These are phyloP conservation scores for Colletotrichum sp. DNA, from an alignment of 2,329 filamentous ascomycete species.

Conservation along the genomic window DNA sequence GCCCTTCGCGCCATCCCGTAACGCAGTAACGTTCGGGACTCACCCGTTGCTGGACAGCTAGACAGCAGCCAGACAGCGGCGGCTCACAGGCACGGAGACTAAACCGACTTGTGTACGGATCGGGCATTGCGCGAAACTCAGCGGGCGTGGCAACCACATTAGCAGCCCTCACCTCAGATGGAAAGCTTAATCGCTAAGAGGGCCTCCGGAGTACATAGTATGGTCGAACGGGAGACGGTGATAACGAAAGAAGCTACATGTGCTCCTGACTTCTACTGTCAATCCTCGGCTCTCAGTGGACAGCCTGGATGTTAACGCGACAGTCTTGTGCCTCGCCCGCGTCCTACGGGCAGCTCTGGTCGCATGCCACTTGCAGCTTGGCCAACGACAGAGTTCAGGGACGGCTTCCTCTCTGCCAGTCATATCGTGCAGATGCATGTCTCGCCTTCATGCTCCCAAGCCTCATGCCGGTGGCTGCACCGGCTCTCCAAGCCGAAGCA, in stretches of 20 bases:
- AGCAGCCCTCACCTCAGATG: background rate
- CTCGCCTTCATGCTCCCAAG: conserved; percentile 6
- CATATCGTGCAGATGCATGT: conserved; percentile 13
- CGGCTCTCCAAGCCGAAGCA: conserved; percentile 3
- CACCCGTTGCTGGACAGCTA: background rate
- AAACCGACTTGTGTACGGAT: background rate
- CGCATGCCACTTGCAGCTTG: conserved; percentile 3
- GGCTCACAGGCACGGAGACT: conserved; percentile 9
- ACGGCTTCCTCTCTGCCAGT: conserved; percentile 5
- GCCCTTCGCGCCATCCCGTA: background rate
- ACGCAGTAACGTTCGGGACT: conserved; percentile 1
- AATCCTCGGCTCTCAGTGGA: background rate
- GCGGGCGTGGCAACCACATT: conserved; percentile 5
- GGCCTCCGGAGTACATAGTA: background rate
- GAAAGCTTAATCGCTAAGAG: conserved; percentile 9
- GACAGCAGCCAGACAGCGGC: background rate
- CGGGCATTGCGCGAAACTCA: conserved; percentile 17
- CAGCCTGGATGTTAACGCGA: background rate
- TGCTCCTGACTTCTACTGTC: background rate
- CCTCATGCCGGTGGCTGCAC: conserved; percentile 13
- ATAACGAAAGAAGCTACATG: background rate
- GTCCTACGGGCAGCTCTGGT: background rate
- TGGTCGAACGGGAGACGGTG: background rate
- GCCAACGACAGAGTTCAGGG: background rate
- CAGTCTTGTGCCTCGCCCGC: background rate